phyloP scores from a whole-genome alignment of 1,284 basidiomycete species.

The Cryptococcus depauperatus region DNA sequence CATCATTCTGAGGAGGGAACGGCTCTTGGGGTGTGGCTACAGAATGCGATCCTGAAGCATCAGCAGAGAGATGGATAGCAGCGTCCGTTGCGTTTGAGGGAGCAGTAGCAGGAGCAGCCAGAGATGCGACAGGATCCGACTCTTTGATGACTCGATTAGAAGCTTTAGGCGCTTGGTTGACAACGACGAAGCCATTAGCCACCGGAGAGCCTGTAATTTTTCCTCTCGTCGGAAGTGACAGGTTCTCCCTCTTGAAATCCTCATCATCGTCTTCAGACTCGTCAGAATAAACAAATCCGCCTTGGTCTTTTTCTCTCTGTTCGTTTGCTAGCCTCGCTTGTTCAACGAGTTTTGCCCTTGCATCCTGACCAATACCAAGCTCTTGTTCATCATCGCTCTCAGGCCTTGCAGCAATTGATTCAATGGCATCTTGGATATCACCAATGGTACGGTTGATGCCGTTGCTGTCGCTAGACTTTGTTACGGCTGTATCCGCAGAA shows the following conservation, averaged over 20 bases:
- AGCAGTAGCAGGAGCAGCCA: background rate
- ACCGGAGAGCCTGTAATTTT: background rate
- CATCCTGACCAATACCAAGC: slow-evolving; percentile 55
- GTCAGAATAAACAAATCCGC: slow-evolving; percentile 43
- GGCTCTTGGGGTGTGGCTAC: background rate
- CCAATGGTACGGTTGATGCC: slow-evolving; percentile 79
- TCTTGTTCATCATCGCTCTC: slow-evolving; percentile 48
- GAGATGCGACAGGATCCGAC: background rate
- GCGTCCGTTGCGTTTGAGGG: slow-evolving; percentile 1
- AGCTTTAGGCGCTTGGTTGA: slow-evolving; percentile 1
- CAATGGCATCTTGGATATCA: slow-evolving; percentile 77
- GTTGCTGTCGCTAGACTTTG: slow-evolving; percentile 18
- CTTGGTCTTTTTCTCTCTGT: slow-evolving; percentile 51
- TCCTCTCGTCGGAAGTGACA: slow-evolving; percentile 5
- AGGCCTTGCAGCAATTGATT: slow-evolving; percentile 53
- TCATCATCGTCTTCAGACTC: slow-evolving; percentile 46
- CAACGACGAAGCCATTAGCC: slow-evolving; percentile 12
- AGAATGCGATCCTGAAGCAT: background rate
- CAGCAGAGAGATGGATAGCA: background rate
- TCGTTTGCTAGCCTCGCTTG: slow-evolving; percentile 52
- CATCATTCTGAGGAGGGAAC: background rate
- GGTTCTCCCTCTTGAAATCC: slow-evolving; percentile 7
- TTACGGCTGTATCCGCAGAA: slow-evolving; percentile 24
- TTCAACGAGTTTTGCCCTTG: slow-evolving; percentile 59
- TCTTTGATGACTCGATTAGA: slow-evolving; percentile 2